A percentile compares a stretch with the other conserved stretches of the same genome.
These are phyloP conservation scores for Collybiopsis confluens DNA, from an alignment of 768 basidiomycete species.

Conservation along the genomic window DNA sequence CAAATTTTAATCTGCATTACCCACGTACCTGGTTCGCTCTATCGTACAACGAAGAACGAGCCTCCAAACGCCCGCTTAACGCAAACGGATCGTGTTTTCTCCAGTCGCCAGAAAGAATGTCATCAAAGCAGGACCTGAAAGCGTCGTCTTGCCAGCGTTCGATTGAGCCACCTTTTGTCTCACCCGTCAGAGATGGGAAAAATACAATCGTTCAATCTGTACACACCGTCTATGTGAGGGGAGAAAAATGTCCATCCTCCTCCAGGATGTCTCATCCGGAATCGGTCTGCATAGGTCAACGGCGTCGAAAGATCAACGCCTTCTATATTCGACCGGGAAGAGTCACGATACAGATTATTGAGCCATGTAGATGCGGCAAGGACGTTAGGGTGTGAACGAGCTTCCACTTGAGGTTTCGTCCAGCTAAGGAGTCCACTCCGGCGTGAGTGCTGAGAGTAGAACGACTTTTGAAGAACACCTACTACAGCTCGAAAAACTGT, in stretches of 20 bases:
- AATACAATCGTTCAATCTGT: constrained; percentile 2
- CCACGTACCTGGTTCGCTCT: constrained; percentile 42
- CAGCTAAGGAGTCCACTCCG: constrained; percentile 1
- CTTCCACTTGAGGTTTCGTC: constrained; percentile 52
- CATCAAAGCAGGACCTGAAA: constrained; percentile 56
- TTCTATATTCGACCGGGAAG: constrained; percentile 32
- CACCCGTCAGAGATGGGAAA: background rate
- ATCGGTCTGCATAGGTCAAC: constrained; percentile 68
- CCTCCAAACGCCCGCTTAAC: constrained; percentile 53
- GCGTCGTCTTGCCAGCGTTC: constrained; percentile 70
- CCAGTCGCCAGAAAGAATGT: constrained; percentile 63
- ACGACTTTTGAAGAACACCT: constrained; percentile 16
- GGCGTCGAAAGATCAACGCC: constrained; percentile 60
- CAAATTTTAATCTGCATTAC: background rate
- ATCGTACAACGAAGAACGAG: constrained; percentile 60
- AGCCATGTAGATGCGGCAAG: constrained; percentile 54
- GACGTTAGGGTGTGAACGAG: constrained; percentile 64
- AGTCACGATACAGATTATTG: constrained; percentile 58
- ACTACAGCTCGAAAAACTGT: constrained; percentile 75
- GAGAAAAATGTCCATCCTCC: constrained; percentile 47
- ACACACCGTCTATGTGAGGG: constrained; percentile 38
- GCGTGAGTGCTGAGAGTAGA: background rate
- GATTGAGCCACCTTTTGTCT: constrained; percentile 58
- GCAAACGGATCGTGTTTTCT: constrained; percentile 64
- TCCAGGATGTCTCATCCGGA: constrained; percentile 70